Conservation (phyloP, 306 rosid species). For the Lagenaria siceraria region DNA sequence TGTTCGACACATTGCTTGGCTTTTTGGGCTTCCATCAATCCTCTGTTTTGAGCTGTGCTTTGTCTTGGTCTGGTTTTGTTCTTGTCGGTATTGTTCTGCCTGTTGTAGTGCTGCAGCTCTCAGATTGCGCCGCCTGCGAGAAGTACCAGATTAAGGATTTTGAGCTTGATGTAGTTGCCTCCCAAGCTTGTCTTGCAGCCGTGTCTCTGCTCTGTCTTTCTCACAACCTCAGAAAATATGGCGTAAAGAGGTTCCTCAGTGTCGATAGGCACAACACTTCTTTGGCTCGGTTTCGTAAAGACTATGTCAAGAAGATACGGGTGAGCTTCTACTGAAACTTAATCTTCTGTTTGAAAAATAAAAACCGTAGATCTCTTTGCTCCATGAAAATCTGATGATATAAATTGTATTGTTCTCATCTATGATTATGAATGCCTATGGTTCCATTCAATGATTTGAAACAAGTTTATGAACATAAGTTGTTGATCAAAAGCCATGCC, state of each 20-base stretch:
- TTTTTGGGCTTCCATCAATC: conserved; percentile 10
- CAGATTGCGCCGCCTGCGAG: conserved; percentile 14
- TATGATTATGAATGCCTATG: not conserved
- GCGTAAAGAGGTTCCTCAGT: conserved; percentile 30
- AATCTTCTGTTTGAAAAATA: not conserved
- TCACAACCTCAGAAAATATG: conserved; percentile 35
- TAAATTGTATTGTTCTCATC: not conserved
- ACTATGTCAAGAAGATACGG: conserved; percentile 22
- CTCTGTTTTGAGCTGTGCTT: not conserved
- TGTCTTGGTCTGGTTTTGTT: conserved; percentile 31
- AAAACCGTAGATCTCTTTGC: not conserved
- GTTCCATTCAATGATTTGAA: not conserved
- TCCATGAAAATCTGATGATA: not conserved
- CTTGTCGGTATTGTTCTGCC: conserved; percentile 26
- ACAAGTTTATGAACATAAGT: not conserved
- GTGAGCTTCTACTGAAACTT: conserved; percentile 12
- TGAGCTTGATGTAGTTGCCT: conserved; percentile 27
- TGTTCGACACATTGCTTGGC: conserved; percentile 6
- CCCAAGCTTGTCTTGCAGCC: conserved; percentile 27
- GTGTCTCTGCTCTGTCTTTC: conserved; percentile 33
- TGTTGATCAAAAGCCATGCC: not conserved
- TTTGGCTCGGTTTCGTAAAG: conserved; percentile 22
- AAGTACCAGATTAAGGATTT: conserved; percentile 29
- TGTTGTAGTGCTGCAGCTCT: not conserved
- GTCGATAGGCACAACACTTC: conserved; percentile 25